Conservation (phyloP, 129 eudicot genomes). For the Apium graveolens region DNA sequence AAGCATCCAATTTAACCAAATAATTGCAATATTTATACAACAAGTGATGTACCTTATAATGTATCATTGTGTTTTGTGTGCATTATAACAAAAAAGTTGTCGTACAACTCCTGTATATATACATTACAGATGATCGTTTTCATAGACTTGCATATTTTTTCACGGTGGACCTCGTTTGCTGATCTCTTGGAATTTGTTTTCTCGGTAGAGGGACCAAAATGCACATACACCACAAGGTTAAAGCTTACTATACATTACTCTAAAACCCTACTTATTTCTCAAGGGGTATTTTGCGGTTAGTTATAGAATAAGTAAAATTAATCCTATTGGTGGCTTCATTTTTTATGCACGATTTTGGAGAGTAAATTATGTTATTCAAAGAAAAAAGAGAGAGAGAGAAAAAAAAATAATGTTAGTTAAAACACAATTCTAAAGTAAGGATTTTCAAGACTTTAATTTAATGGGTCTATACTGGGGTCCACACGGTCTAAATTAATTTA, state of each 20-base stretch:
- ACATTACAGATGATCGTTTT: neutral
- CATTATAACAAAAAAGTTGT: neutral
- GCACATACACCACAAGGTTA: slow-evolving; percentile 1
- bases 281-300: neutral
- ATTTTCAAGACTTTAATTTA: no score
- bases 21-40: neutral
- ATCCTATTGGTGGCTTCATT: no score
- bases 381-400: no score
- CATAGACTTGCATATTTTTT: neutral
- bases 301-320: no score
- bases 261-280: neutral
- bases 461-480: no score
- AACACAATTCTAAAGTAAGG: no score
- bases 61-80: neutral
- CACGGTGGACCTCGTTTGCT: neutral
- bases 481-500: no score
- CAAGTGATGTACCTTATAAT: neutral
- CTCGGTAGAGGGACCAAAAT: neutral
- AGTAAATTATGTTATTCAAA: no score
- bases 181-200: slow-evolving; percentile 1
- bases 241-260: neutral
- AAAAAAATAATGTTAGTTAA: no score
- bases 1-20: neutral
- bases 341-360: no score
- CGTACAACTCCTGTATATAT: neutral